phyloP scores from a whole-genome alignment of 257 asterid species.

The Scutellaria galericulata region DNA sequence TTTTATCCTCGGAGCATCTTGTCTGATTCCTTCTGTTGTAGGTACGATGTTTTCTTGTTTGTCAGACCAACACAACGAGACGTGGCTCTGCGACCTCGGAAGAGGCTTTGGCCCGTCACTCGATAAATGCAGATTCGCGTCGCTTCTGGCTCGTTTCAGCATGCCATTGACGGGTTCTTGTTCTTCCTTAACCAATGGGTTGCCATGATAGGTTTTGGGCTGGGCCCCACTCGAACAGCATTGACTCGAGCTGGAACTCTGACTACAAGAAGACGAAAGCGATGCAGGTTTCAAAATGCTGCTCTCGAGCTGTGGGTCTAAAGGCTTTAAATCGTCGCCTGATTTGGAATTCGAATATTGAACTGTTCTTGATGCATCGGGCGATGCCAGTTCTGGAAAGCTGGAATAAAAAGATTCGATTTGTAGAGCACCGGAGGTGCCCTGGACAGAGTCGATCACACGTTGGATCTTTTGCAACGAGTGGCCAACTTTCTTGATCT shows the following conservation, averaged over 20 bases:
- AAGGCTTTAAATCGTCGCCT: slow-evolving; percentile 35
- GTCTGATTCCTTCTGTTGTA: slow-evolving; percentile 21
- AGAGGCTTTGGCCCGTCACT: slow-evolving; percentile 48
- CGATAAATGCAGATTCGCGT: slow-evolving; percentile 57
- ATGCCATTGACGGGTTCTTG: slow-evolving; percentile 35
- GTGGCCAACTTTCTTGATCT: slow-evolving; percentile 93
- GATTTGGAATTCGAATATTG: slow-evolving; percentile 48
- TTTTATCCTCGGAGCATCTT: slow-evolving; percentile 60
- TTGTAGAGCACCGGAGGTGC: slow-evolving; percentile 72
- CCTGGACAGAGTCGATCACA: slow-evolving; percentile 93
- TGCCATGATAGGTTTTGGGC: slow-evolving; percentile 41
- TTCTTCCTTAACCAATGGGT: slow-evolving; percentile 43
- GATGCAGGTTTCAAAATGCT: slow-evolving; percentile 46
- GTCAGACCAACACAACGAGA: slow-evolving; percentile 44
- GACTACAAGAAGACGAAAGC: slow-evolving; percentile 75
- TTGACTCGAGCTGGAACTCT: slow-evolving; percentile 72
- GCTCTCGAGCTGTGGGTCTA: slow-evolving; percentile 41
- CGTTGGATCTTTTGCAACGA: slow-evolving; percentile 85
- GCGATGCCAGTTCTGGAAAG: slow-evolving; percentile 75
- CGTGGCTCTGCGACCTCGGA: slow-evolving; percentile 61
- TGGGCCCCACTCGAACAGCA: slow-evolving; percentile 63
- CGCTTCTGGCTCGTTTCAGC: slow-evolving; percentile 61
- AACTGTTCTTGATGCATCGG: slow-evolving; percentile 55
- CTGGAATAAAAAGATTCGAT: slow-evolving; percentile 76
- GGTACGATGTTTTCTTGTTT: slow-evolving; percentile 34